phyloP scores from a whole-genome alignment of 441 rosid genomes.

The Sinapis alba region DNA sequence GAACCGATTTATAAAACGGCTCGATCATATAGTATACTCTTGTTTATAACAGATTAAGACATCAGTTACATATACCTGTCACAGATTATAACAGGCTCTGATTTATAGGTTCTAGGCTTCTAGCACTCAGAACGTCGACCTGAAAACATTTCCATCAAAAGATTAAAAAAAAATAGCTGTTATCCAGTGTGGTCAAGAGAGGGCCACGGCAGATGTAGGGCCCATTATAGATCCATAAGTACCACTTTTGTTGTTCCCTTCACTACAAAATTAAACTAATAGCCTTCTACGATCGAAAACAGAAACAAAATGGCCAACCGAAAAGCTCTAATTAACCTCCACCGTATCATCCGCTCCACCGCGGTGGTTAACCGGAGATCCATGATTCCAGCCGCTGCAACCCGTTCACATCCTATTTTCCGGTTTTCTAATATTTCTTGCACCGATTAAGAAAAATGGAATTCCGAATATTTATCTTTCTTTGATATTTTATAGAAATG shows the following conservation, averaged over 20 bases:
- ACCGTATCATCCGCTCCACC: slow-evolving; percentile 44
- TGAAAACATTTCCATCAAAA: too few relatives aligned
- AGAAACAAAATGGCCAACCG: slow-evolving; percentile 53
- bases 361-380: slow-evolving; percentile 17
- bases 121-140: too few relatives aligned
- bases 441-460: background rate
- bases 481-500: slow-evolving; percentile 41
- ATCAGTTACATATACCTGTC: too few relatives aligned
- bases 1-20: too few relatives aligned
- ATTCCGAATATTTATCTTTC: background rate
- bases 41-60: too few relatives aligned
- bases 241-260: background rate
- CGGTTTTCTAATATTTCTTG: slow-evolving; percentile 4
- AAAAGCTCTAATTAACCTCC: slow-evolving; percentile 48
- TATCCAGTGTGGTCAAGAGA: background rate
- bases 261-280: background rate
- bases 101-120: too few relatives aligned
- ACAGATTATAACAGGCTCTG: too few relatives aligned
- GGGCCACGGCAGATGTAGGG: slow-evolving; percentile 28
- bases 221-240: slow-evolving; percentile 16
- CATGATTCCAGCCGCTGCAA: slow-evolving; percentile 7
- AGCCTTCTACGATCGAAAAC: background rate
- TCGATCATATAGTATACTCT: too few relatives aligned
- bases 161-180: too few relatives aligned
- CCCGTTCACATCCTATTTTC: background rate